Conservation (phyloP, 257 asterid species). For the Solanum microdontum region DNA sequence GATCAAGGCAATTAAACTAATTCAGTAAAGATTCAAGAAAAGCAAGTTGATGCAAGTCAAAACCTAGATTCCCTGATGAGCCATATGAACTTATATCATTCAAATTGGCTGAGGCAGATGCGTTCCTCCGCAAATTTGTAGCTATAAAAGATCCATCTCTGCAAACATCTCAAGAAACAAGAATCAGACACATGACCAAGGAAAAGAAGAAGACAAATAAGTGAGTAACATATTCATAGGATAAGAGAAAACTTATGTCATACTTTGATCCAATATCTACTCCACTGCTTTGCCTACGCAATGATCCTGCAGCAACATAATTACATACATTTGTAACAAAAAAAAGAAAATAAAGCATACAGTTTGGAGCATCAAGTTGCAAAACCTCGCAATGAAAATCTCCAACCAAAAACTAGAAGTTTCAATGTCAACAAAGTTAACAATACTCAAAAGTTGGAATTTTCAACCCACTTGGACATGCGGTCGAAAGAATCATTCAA, state of each 20-base stretch:
- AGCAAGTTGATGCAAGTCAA: neutral
- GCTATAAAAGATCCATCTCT: constrained; percentile 43
- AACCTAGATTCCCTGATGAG: constrained; percentile 47
- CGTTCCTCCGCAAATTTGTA: constrained; percentile 57
- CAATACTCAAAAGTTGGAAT: neutral
- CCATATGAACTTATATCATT: constrained; percentile 33
- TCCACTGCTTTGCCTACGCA: constrained; percentile 70
- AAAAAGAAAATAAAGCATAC: neutral
- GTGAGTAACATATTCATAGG: neutral
- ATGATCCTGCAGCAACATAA: constrained; percentile 32
- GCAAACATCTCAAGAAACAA: constrained; percentile 33
- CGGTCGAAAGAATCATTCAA: neutral
- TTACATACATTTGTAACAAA: neutral
- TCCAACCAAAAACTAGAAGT: neutral
- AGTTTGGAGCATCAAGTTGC: neutral
- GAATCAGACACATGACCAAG: constrained; percentile 9
- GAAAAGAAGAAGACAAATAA: neutral
- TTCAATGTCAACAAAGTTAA: neutral
- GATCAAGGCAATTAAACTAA: neutral
- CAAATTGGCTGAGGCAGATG: constrained; percentile 63
- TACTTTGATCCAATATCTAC: constrained; percentile 51
- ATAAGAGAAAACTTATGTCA: neutral
- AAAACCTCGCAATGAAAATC: neutral
- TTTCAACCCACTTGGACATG: neutral
- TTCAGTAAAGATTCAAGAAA: neutral